Base-by-base conservation (phyloP, 805 yeast species). In the Saccharomycopsis microspora region DNA sequence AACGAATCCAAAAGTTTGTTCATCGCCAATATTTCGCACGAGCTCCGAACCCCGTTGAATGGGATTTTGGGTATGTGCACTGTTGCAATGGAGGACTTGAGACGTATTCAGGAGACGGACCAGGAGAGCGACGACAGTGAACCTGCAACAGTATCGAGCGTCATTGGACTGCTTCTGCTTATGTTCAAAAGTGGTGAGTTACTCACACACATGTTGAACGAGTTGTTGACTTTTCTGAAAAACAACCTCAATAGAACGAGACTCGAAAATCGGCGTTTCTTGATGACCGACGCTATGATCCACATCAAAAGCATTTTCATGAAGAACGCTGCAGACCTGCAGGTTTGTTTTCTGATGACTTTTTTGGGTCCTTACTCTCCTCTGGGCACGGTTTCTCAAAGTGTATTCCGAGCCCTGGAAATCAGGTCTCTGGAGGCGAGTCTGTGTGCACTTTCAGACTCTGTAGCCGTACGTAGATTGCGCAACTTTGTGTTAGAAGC, bases 21-120 rank as follows among this genome's bases (percentile, higher is more conserved):
- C 60, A 82, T 87, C 57, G 96, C 96, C 2, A 85, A 89, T 56
- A 88, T 87, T 11, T 85, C 96, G 0, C 96, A 87, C 62, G 98
- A 93, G 66, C 70, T 93, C 59, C 76, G 97, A 56, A 93, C 97
- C 0, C 98, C 98, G 1, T 69, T 93, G 53, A 93, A 93, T 62
- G 98, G 98, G 60, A 93, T 93, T 39, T 67, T 93, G 47, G 97
- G 97, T 54, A 85, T 90, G 89, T 85, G 97, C 0, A 84, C 95
- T 3, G 83, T 90, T 48, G 89, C 96, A 4, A 79, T 88, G 85
- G 93, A 85, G 27, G 97, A 93, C 60, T 10, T 49, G 8, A 49
- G 45, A 28, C 33, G 39, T 3, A 35, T 52, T 29, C 51, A 52
- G 34, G 37, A 42, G 36, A 37, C 30, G 8, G 11, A 9, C 11